Evolutionary conservation across 2,329 filamentous ascomycete genomes (phyloP).

Genomic region (Huntiella abstrusa): DNA sequence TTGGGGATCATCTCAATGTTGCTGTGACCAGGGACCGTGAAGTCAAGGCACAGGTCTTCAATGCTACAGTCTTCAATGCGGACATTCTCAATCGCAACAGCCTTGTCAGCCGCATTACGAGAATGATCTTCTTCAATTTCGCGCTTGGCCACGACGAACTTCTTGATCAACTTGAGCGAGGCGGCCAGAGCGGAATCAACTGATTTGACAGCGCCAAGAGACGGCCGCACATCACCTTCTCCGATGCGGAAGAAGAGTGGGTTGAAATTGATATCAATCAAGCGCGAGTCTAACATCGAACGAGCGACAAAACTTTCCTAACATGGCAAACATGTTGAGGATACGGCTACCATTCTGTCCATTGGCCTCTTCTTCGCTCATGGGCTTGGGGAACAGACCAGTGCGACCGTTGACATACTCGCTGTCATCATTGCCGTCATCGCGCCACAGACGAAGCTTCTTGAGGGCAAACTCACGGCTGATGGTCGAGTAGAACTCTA

Average conservation of each 20-base stretch:
- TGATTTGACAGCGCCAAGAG: conserved; percentile 71
- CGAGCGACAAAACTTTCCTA: conserved; percentile 95
- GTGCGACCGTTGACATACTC: conserved; percentile 68
- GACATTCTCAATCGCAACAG: conserved; percentile 48
- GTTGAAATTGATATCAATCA: conserved; percentile 95
- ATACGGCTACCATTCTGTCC: conserved; percentile 73
- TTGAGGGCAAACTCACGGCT: conserved; percentile 96
- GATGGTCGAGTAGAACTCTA: conserved; percentile 95
- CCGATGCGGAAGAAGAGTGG: conserved; percentile 94
- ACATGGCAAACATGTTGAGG: conserved; percentile 72
- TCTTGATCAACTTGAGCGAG: conserved; percentile 72
- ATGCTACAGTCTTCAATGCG: conserved; percentile 57
- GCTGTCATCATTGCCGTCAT: conserved; percentile 54
- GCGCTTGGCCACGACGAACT: conserved; percentile 68
- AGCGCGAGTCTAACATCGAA: conserved; percentile 94
- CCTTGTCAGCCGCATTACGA: conserved; percentile 51
- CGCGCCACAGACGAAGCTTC: conserved; percentile 91
- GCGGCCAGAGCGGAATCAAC: conserved; percentile 75
- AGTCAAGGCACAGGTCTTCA: conserved; percentile 81
- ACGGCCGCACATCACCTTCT: conserved; percentile 55
- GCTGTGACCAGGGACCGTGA: conserved; percentile 83
- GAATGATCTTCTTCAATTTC: conserved; percentile 53
- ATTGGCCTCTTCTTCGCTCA: conserved; percentile 57
- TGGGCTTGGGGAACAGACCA: conserved; percentile 79
- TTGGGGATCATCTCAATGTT: conserved; percentile 62